A percentile compares a stretch with the other conserved stretches of the same genome.
Evolutionary conservation across 225 moss, liverwort and hornwort genomes (phyloP).

Genomic region (Marchantia polymorpha): DNA sequence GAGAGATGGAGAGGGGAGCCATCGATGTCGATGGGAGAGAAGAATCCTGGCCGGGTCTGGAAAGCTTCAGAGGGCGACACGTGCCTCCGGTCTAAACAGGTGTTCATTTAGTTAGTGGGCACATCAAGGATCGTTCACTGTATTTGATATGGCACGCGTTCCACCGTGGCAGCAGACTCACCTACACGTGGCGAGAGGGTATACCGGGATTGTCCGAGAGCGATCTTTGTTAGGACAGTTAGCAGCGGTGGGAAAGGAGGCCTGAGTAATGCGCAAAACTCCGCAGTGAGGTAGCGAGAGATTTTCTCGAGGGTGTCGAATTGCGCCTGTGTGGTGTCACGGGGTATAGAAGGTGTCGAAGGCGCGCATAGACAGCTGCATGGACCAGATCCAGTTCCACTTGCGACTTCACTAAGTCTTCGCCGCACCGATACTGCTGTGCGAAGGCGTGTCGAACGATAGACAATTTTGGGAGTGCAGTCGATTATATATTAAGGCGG

Average conservation of each 20-base stretch:
- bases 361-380: background rate
- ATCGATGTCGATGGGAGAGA: too few relatives aligned
- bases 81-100: background rate
- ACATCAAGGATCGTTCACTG: background rate
- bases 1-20: too few relatives aligned
- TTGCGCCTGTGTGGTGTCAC: background rate
- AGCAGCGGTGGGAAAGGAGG: background rate
- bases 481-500: too few relatives aligned
- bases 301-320: background rate
- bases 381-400: background rate
- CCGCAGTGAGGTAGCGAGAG: background rate
- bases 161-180: constrained; percentile 7
- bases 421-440: background rate
- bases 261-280: background rate
- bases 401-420: background rate
- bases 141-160: constrained; percentile 7
- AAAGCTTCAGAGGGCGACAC: background rate
- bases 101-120: background rate
- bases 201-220: background rate
- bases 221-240: background rate
- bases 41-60: background rate
- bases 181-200: background rate
- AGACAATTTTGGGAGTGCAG: background rate
- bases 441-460: background rate
- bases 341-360: background rate